Percentiles rank a stretch among this genome's conserved stretches.
Conservation (phyloP, 2,329 filamentous ascomycete genomes). For the Aureobasidium sp. region DNA sequence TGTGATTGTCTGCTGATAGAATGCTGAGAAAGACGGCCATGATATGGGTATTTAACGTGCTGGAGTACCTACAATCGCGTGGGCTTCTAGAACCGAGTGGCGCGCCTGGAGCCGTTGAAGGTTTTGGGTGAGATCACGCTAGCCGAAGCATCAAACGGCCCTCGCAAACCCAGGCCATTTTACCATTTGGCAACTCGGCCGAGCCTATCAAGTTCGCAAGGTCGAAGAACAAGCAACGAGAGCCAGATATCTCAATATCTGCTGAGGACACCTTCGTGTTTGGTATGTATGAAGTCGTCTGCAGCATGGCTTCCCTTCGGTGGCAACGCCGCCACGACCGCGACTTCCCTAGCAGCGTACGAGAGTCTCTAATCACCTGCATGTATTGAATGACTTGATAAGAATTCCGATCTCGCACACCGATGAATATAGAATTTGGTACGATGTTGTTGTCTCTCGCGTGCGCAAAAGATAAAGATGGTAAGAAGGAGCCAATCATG, state of each 20-base stretch:
- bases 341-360: neutral
- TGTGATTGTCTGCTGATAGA: neutral
- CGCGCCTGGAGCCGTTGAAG: neutral
- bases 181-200: constrained; percentile 2
- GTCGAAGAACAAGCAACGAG: neutral
- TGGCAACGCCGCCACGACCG: neutral
- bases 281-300: neutral
- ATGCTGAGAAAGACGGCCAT: neutral
- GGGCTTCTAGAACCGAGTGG: constrained; percentile 11
- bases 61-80: neutral
- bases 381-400: neutral
- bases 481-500: neutral
- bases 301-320: neutral
- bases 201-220: neutral
- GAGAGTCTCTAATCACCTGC: neutral
- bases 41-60: neutral
- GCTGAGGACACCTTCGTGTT: neutral
- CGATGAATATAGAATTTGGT: neutral
- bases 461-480: neutral
- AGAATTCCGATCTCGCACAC: neutral
- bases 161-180: neutral
- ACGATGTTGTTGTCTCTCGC: neutral
- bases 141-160: neutral
- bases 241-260: no score
- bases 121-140: constrained; percentile 7